Percentiles rank a stretch among this genome's conserved stretches.
phyloP scores from a whole-genome alignment of 306 rosid species.

The Heteromeles arbutifolia region DNA sequence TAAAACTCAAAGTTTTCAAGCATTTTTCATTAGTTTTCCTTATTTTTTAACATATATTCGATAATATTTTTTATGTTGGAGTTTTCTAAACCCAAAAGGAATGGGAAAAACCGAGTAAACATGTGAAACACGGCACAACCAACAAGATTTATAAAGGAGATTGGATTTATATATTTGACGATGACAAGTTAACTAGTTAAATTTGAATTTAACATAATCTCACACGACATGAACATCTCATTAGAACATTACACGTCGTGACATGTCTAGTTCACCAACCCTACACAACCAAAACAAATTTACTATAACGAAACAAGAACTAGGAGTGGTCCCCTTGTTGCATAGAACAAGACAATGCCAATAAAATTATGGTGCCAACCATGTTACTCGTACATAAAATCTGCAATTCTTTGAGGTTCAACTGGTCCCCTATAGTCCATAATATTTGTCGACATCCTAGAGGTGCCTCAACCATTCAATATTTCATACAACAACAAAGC shows the following conservation, averaged over 20 bases:
- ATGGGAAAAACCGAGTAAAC: background rate
- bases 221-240: background rate
- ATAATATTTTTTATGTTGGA: background rate
- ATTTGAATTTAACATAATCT: background rate
- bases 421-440: background rate
- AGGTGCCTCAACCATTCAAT: conserved; percentile 1
- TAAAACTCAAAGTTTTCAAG: too few species aligned
- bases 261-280: background rate
- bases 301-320: background rate
- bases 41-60: background rate
- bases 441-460: background rate
- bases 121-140: background rate
- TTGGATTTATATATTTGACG: background rate
- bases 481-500: background rate
- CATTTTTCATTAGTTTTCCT: too few species aligned
- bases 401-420: background rate
- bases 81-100: background rate
- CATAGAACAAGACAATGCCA: background rate
- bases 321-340: background rate
- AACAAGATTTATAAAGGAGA: background rate
- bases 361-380: background rate
- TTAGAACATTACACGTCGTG: too few species aligned
- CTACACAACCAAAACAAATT: background rate
- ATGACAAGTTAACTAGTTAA: background rate
- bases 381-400: background rate